phyloP scores from a whole-genome alignment of 2,329 filamentous ascomycete species.

The Aureobasidium pullulans region DNA sequence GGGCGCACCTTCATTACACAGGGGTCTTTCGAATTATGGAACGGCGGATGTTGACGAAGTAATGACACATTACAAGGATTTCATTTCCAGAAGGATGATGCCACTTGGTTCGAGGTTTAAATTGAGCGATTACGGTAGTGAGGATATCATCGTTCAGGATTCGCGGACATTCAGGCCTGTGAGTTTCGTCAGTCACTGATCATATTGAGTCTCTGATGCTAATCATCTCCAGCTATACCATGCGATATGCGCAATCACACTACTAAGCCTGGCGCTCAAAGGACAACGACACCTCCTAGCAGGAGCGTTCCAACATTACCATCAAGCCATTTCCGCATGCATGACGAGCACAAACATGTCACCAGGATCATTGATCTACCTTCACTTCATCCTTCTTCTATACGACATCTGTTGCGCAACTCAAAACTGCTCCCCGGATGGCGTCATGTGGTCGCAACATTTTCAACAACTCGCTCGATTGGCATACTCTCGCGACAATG shows the following conservation, averaged over 20 bases:
- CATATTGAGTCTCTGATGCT: neutral
- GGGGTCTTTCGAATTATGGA: neutral
- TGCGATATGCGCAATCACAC: constrained; percentile 48
- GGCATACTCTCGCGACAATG: constrained; percentile 14
- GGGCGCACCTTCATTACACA: neutral
- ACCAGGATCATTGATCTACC: constrained; percentile 49
- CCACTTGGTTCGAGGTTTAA: constrained; percentile 12
- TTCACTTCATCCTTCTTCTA: constrained; percentile 50
- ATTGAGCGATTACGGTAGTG: neutral
- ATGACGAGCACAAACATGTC: constrained; percentile 39
- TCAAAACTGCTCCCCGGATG: constrained; percentile 19
- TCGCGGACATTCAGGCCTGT: constrained; percentile 46
- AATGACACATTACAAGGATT: constrained; percentile 13
- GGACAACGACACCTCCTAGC: constrained; percentile 27
- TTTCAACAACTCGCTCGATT: constrained; percentile 45
- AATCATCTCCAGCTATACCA: constrained; percentile 40
- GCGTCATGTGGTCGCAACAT: constrained; percentile 48
- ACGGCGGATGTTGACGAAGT: neutral
- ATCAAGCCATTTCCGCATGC: constrained; percentile 39
- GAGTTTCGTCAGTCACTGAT: constrained; percentile 27
- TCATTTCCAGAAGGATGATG: constrained; percentile 14
- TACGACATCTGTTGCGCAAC: constrained; percentile 42
- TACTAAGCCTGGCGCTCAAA: constrained; percentile 39
- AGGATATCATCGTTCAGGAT: constrained; percentile 22
- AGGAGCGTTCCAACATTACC: constrained; percentile 48